Base-by-base conservation (phyloP, 768 basidiomycete species). In the Boletus bicolor region DNA sequence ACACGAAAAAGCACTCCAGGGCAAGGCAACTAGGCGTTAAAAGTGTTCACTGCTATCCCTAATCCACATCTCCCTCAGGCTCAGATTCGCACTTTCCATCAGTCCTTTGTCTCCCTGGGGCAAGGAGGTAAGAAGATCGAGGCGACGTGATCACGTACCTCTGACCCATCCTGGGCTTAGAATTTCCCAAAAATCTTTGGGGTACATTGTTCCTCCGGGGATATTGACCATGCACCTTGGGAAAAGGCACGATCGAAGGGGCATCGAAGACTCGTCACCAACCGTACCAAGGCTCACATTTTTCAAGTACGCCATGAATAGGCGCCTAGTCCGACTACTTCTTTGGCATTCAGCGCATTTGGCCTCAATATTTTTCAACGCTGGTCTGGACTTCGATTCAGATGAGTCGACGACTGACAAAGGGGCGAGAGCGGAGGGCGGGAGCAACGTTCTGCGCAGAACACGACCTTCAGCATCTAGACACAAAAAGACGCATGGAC, bases 401-500 rank as follows among this genome's bases (percentile, higher is more conserved):
- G 36, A 39, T 49, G 32, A 19, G 38, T 47, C 52, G 30, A 45
- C 44, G 39, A 45, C 15, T 2, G 32, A 19, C 34, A 14, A 39
- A 15, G n/a, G 30, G 24, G 47, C 38, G 17, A 38, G 30, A 44
- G 41, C 39, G 26, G 37, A 44, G 30, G 17, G 35, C 51, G 38
- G 37, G 37, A 43, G 39, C 50, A 53, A 62, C 54, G 47, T 56
- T 56, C 44, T 26, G 54, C 44, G 49, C 59, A 57, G 42, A 38
- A 54, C 37, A 58, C 43, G 54, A 55, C 53, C 39, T 44, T 28
- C 9, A 42, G 39, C 19, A 44, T 17, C 12, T 15, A 12, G 26
- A 30, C 54, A 48, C 49, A 57, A 56, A 45, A 41, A 15, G 38
- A 48, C 65, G 55, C 65, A 63, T 66, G 67, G 57, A 51, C 30